phyloP scores from a whole-genome alignment of 2,329 filamentous ascomycete species.

The Trichoderma gracile region DNA sequence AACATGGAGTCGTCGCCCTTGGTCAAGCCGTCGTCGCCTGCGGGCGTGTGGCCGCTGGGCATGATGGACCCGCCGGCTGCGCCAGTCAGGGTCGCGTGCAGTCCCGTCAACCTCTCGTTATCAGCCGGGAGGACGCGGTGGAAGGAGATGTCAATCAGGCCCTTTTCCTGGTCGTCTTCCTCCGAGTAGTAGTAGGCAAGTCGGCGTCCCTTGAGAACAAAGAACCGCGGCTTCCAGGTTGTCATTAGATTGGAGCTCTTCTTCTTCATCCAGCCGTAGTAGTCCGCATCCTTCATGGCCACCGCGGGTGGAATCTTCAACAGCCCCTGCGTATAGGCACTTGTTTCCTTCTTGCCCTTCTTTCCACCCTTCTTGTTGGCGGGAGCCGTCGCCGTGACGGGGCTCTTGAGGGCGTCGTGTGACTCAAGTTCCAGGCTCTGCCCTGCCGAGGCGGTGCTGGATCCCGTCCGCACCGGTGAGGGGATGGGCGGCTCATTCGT shows the following conservation, averaged over 20 bases:
- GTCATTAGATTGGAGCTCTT: slow-evolving; percentile 94
- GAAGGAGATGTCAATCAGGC: slow-evolving; percentile 95
- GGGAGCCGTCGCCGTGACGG: slow-evolving; percentile 50
- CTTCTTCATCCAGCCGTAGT: slow-evolving; percentile 99
- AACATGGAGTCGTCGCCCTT: slow-evolving; percentile 74
- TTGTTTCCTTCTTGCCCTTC: slow-evolving; percentile 92
- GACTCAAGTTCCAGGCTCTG: slow-evolving; percentile 80
- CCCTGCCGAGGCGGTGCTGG: slow-evolving; percentile 64
- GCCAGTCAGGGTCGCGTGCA: slow-evolving; percentile 90
- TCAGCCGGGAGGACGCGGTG: slow-evolving; percentile 95
- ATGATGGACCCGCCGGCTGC: slow-evolving; percentile 56
- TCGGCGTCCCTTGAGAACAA: slow-evolving; percentile 86
- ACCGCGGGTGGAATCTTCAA: slow-evolving; percentile 78
- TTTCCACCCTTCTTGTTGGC: slow-evolving; percentile 54
- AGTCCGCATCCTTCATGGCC: slow-evolving; percentile 84
- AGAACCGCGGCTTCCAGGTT: slow-evolving; percentile 96
- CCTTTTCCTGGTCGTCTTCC: slow-evolving; percentile 87
- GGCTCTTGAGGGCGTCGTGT: slow-evolving; percentile 61
- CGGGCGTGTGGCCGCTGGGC: slow-evolving; percentile 56
- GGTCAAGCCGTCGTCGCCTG: slow-evolving; percentile 44
- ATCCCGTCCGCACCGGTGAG: slow-evolving; percentile 75
- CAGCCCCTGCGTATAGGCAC: slow-evolving; percentile 85
- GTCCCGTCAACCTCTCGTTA: slow-evolving; percentile 82
- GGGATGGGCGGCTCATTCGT: slow-evolving; percentile 55
- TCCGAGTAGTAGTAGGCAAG: slow-evolving; percentile 97